A percentile compares a stretch with the other conserved stretches of the same genome.
These are phyloP conservation scores for Phytopythium cucurbitacearum DNA, from an alignment of 352 stramenopile species.

Conservation along the genomic window DNA sequence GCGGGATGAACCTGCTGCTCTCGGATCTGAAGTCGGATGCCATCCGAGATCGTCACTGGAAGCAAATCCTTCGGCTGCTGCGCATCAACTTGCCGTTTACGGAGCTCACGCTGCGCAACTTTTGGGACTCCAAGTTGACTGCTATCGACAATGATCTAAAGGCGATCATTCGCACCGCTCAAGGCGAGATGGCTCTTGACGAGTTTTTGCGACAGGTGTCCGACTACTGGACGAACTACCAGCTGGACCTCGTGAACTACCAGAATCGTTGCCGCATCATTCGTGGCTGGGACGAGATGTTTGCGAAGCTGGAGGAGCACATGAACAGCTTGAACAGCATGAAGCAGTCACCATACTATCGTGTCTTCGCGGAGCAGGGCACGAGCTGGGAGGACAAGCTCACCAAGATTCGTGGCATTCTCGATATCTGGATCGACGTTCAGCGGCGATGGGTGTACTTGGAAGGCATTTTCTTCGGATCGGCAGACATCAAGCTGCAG, in stretches of 20 bases:
- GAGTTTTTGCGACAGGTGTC: conserved; percentile 96
- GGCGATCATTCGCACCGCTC: conserved; percentile 96
- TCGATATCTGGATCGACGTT: conserved; percentile 99
- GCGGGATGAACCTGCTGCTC: conserved; percentile 92
- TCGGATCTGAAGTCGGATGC: conserved; percentile 98
- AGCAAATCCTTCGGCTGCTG: conserved; percentile 94
- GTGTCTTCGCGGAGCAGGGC: conserved; percentile 97
- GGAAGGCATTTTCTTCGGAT: conserved; percentile 99
- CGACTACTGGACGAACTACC: conserved; percentile 88
- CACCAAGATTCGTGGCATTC: conserved; percentile 93
- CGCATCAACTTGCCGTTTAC: conserved; percentile 91
- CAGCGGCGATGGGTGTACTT: conserved; percentile 99
- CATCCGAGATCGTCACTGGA: conserved; percentile 99
- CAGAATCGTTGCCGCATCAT: conserved; percentile 96
- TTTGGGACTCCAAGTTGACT: conserved; percentile 96
- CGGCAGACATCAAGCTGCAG: conserved; percentile 98
- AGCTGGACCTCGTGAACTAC: conserved; percentile 92
- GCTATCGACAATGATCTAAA: conserved; percentile 93
- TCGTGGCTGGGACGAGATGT: conserved; percentile 98
- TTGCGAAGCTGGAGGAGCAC: conserved; percentile 99
- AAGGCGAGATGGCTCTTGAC: conserved; percentile 99
- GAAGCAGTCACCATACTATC: conserved; percentile 99
- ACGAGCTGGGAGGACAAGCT: conserved; percentile 98
- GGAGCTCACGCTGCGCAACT: conserved; percentile 94
- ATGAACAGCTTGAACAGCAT: conserved; percentile 97